Evolutionary conservation across 202 grass and related monocot genomes (phyloP).

Genomic region (Digitaria exilis): DNA sequence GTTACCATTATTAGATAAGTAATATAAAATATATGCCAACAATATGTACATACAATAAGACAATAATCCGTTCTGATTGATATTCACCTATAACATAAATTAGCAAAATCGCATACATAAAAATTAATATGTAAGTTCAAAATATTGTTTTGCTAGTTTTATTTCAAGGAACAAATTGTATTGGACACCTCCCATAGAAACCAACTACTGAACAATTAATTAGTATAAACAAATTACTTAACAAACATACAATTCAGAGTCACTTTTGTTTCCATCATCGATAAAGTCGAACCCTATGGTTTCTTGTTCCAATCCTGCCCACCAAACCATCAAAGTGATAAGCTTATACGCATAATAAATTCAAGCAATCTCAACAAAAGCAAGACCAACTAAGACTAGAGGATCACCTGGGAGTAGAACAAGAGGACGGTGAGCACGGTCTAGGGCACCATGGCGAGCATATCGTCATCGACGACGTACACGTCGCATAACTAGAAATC

Average conservation of each 20-base stretch:
- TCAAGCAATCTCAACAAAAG: background rate
- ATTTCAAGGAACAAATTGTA: too few relatives aligned
- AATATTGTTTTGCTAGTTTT: too few relatives aligned
- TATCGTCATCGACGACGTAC: conserved; percentile 83
- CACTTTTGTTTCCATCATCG: conserved; percentile 42
- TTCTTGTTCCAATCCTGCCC: conserved; percentile 55
- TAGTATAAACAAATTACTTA: too few relatives aligned
- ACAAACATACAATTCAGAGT: background rate
- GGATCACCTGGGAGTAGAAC: conserved; percentile 73
- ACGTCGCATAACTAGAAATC: conserved; percentile 80
- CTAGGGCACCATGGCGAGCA: conserved; percentile 79
- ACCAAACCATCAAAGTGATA: background rate
- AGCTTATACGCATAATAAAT: background rate
- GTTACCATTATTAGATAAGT: background rate
- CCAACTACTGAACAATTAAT: too few relatives aligned
- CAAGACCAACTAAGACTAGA: background rate
- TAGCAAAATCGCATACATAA: background rate
- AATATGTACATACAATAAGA: background rate
- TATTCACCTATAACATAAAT: background rate
- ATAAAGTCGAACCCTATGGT: conserved; percentile 24
- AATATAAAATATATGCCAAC: background rate
- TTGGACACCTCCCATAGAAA: background rate
- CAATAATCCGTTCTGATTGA: background rate
- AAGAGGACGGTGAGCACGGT: conserved; percentile 78
- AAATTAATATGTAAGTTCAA: too few relatives aligned